Conservation (phyloP, 202 grass and related monocot species). For the Setaria italica region DNA sequence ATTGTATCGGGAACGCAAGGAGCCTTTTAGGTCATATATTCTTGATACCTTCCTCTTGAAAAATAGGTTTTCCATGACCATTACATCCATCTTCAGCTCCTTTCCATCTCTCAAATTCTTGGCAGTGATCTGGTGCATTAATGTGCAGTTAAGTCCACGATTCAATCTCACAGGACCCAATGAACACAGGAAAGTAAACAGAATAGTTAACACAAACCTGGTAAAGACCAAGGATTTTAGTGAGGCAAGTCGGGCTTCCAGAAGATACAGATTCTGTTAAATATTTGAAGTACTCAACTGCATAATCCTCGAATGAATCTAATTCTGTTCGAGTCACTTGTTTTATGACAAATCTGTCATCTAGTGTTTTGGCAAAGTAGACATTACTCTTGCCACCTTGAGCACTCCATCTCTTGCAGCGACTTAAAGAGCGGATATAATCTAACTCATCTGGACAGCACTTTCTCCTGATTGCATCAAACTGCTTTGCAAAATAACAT, state of each 20-base stretch:
- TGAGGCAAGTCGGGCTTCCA: constrained; percentile 81
- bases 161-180: constrained; percentile 29
- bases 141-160: constrained; percentile 21
- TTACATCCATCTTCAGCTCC: constrained; percentile 91
- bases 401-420: constrained; percentile 95
- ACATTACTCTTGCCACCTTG: constrained; percentile 99
- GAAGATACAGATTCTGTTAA: constrained; percentile 69
- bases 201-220: constrained; percentile 67
- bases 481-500: constrained; percentile 93
- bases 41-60: constrained; percentile 87
- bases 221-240: constrained; percentile 97
- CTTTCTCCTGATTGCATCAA: constrained; percentile 75
- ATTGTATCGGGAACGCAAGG: constrained; percentile 88
- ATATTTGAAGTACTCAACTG: constrained; percentile 82
- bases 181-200: constrained; percentile 31
- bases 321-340: constrained; percentile 89
- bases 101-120: constrained; percentile 87
- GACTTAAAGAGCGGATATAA: constrained; percentile 88
- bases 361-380: constrained; percentile 98
- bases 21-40: constrained; percentile 98
- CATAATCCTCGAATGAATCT: constrained; percentile 96
- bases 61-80: constrained; percentile 99
- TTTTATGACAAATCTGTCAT: constrained; percentile 97
- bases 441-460: constrained; percentile 87
- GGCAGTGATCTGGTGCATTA: constrained; percentile 61